These are phyloP conservation scores for Citrus australasica DNA, from an alignment of 345 rosid species.

Conservation along the genomic window DNA sequence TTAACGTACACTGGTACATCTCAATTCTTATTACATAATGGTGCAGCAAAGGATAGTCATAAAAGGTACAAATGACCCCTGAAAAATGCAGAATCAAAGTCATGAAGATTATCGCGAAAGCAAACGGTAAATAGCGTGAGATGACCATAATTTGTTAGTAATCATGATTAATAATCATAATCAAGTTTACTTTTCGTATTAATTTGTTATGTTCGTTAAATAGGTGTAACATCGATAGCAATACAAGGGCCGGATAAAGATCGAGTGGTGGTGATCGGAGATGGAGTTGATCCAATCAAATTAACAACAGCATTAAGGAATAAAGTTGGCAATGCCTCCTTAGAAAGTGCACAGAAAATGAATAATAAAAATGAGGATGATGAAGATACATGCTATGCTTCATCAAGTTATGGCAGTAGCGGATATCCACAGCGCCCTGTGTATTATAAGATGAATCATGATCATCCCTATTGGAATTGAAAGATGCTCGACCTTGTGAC, in stretches of 20 bases:
- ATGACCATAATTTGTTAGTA: neutral
- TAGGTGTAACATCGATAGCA: neutral
- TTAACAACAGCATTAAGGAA: neutral
- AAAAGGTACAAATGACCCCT: neutral
- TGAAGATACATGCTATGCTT: neutral
- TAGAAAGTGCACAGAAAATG: neutral
- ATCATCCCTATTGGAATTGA: neutral
- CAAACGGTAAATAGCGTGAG: neutral
- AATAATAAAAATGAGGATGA: neutral
- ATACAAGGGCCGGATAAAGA: neutral
- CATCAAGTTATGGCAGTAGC: neutral
- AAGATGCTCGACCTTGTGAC: neutral
- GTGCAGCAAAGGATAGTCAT: neutral
- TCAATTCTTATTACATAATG: neutral
- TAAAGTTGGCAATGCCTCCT: neutral
- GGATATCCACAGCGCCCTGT: neutral
- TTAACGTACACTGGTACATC: neutral
- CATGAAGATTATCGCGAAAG: neutral
- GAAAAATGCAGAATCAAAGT: neutral
- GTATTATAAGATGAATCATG: neutral
- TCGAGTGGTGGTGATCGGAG: neutral
- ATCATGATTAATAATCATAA: too few relatives aligned
- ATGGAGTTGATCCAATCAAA: neutral
- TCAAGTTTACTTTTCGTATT: too few relatives aligned
- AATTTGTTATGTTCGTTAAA: neutral